Conservation (phyloP, 2,329 filamentous ascomycete genomes). For the Zasmidium cellare region DNA sequence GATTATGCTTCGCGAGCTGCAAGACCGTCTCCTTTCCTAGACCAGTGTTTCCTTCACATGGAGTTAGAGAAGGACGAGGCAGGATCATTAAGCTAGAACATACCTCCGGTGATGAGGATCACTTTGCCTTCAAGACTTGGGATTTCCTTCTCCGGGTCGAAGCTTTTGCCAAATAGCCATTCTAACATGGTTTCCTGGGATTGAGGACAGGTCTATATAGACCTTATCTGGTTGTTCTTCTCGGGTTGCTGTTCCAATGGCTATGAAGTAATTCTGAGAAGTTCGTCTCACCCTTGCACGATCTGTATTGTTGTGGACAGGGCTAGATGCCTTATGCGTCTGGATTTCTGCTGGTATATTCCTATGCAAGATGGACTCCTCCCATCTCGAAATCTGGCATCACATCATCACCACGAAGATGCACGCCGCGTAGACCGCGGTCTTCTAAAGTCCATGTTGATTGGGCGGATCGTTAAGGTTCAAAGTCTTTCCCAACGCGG, state of each 20-base stretch:
- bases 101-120: conserved; percentile 30
- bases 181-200: conserved; percentile 11
- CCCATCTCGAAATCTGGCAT: too few species aligned
- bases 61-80: neutral
- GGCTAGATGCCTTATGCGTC: too few species aligned
- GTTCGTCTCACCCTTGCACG: too few species aligned
- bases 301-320: too few species aligned
- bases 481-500: neutral
- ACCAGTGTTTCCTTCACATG: conserved; percentile 42
- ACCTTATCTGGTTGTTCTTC: neutral
- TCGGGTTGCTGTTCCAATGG: neutral
- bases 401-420: neutral
- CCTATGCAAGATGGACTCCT: too few species aligned
- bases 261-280: too few species aligned
- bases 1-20: conserved; percentile 48
- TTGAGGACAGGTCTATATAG: neutral
- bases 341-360: too few species aligned
- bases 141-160: conserved; percentile 33
- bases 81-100: neutral
- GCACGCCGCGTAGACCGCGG: neutral
- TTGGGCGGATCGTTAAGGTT: neutral
- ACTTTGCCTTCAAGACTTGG: conserved; percentile 34
- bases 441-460: too few species aligned
- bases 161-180: conserved; percentile 24
- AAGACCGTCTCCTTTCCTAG: conserved; percentile 50